Conservation (phyloP, 805 yeast species). For the Wickerhamiella australiensis region DNA sequence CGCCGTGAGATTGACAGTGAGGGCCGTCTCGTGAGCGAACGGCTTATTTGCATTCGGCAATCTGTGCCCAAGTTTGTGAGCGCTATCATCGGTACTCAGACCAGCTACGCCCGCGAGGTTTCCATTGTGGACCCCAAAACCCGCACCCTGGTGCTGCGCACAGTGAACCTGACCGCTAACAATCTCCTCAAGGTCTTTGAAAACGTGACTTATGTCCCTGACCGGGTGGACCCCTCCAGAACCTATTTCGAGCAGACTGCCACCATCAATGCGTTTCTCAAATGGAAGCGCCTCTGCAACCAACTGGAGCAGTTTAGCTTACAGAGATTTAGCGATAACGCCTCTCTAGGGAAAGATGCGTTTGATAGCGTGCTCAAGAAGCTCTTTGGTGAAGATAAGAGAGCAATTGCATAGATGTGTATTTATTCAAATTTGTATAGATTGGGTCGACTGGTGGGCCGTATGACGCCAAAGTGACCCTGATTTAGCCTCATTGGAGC, state of each 20-base stretch:
- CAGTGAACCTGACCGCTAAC: conserved; percentile 76
- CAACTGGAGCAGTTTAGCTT: conserved; percentile 88
- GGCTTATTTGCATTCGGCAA: conserved; percentile 81
- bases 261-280: conserved; percentile 73
- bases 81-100: conserved; percentile 49
- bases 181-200: conserved; percentile 70
- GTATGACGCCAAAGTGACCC: no score
- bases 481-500: no score
- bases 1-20: conserved; percentile 52
- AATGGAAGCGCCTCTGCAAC: conserved; percentile 56
- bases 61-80: conserved; percentile 74
- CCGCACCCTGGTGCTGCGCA: conserved; percentile 61
- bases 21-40: conserved; percentile 58
- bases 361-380: conserved; percentile 60
- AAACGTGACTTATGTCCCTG: conserved; percentile 67
- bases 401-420: neutral
- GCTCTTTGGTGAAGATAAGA: neutral
- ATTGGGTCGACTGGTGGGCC: neutral
- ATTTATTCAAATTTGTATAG: neutral
- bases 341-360: conserved; percentile 67
- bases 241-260: conserved; percentile 75
- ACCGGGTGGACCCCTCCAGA: conserved; percentile 34
- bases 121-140: conserved; percentile 63
- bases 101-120: conserved; percentile 77
- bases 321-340: conserved; percentile 79